Conservation (phyloP, 148 eudicot genomes). For the Dysphania ambrosioides region DNA sequence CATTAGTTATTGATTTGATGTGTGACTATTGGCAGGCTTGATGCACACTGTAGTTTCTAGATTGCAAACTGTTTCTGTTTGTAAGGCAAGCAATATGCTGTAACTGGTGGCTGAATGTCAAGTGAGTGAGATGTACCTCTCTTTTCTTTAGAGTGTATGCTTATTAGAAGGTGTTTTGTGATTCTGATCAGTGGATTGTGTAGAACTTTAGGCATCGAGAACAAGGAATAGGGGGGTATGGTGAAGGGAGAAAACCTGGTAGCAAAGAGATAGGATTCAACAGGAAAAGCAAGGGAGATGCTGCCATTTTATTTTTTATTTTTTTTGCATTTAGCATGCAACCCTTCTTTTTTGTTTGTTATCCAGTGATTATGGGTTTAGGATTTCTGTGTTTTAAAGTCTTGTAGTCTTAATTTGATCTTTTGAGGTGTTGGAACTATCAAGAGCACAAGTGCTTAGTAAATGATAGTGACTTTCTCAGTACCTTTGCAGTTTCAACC, state of each 20-base stretch:
- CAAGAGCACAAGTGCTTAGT: neutral
- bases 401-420: neutral
- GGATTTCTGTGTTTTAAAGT: neutral
- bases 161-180: neutral
- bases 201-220: neutral
- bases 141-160: neutral
- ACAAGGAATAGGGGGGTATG: neutral
- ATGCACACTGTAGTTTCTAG: neutral
- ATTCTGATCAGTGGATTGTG: neutral
- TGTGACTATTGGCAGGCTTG: neutral
- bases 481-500: slow-evolving; percentile 1
- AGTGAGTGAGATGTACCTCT: neutral
- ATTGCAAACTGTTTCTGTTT: neutral
- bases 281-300: neutral
- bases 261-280: neutral
- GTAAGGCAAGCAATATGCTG: neutral
- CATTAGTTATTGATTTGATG: neutral
- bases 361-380: neutral
- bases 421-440: slow-evolving; percentile 4
- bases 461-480: too few relatives aligned
- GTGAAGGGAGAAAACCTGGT: neutral
- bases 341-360: neutral
- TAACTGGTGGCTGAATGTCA: neutral
- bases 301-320: too few relatives aligned
- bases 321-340: neutral